phyloP scores from a whole-genome alignment of 495 filamentous ascomycete genomes.

The Pseudoneurospora amorphoporcata region DNA sequence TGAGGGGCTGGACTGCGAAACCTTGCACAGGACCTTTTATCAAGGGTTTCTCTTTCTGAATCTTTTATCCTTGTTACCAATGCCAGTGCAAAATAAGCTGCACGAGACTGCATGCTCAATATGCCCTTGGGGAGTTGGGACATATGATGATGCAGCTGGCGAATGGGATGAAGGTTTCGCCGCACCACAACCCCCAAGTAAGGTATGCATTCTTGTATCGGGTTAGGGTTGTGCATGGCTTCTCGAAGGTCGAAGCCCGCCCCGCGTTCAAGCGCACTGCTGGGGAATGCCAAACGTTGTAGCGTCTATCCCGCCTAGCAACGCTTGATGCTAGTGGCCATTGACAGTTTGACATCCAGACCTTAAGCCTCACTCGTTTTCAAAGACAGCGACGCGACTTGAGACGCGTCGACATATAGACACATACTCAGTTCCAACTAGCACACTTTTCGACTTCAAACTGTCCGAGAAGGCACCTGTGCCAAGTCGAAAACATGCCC shows the following conservation, averaged over 20 bases:
- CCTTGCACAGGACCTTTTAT: neutral
- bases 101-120: neutral
- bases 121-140: neutral
- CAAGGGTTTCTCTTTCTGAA: neutral
- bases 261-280: neutral
- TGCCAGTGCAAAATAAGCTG: neutral
- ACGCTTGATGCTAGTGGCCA: neutral
- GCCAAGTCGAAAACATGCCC: conserved; percentile 63
- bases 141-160: neutral
- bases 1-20: neutral
- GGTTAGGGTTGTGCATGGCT: neutral
- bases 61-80: neutral
- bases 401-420: neutral
- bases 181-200: too few species aligned
- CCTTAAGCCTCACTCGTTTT: neutral
- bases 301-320: neutral
- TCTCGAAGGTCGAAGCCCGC: neutral
- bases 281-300: neutral
- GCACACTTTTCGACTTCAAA: neutral
- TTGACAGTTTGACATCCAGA: neutral
- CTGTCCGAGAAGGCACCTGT: conserved; percentile 48
- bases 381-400: neutral
- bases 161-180: neutral
- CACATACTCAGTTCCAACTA: neutral
- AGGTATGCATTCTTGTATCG: neutral